These are phyloP conservation scores for Hypoxylon fragiforme DNA, from an alignment of 495 filamentous ascomycete genomes.

Conservation along the genomic window DNA sequence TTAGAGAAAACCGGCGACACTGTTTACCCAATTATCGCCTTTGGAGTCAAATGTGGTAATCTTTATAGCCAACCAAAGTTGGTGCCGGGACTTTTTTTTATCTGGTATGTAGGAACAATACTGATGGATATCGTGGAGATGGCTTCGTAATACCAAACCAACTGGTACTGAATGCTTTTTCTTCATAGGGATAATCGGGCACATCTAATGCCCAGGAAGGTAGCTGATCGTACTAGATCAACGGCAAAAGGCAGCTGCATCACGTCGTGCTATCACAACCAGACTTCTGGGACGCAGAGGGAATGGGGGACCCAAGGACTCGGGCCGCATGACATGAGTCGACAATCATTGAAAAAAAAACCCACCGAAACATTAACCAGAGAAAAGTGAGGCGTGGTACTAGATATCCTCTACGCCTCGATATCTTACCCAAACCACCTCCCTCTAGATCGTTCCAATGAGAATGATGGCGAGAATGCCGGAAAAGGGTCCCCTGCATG, in stretches of 20 bases:
- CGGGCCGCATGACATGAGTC: conserved; percentile 29
- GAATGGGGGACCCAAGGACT: conserved; percentile 17
- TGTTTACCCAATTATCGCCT: neutral
- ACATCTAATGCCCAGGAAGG: too few species aligned
- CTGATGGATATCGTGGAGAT: neutral
- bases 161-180: neutral
- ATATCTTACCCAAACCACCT: conserved; percentile 17
- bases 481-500: conserved; percentile 27
- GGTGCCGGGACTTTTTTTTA: too few species aligned
- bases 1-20: neutral
- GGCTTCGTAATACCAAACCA: neutral
- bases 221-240: too few species aligned
- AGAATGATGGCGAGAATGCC: conserved; percentile 8
- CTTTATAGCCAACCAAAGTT: neutral
- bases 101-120: neutral
- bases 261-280: conserved; percentile 22
- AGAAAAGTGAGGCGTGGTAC: conserved; percentile 27
- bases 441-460: conserved; percentile 25
- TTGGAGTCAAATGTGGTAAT: conserved; percentile 1
- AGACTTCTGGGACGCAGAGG: conserved; percentile 23
- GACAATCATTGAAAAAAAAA: conserved; percentile 19
- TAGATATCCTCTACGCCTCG: conserved; percentile 17
- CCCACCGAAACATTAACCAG: conserved; percentile 10
- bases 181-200: too few species aligned
- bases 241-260: conserved; percentile 19